Conservation (phyloP, 2,329 filamentous ascomycete species). For the Beauveria medogensis region DNA sequence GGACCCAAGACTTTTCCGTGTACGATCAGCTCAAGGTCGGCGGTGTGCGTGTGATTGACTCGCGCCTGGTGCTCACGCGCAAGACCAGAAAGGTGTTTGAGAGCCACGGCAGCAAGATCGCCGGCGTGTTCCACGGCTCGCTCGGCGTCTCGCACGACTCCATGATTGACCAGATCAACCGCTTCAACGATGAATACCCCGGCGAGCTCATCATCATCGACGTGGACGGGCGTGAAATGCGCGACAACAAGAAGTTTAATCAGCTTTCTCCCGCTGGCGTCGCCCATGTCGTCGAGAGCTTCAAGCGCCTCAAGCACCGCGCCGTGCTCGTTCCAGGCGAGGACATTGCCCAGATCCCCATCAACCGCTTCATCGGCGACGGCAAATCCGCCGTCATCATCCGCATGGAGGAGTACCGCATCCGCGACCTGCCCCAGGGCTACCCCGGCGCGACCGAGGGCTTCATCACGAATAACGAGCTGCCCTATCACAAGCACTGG, state of each 20-base stretch:
- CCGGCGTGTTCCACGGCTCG: constrained; percentile 17
- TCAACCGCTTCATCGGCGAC: constrained; percentile 20
- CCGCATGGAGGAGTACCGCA: constrained; percentile 20
- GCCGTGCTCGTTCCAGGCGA: constrained; percentile 14
- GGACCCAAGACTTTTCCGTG: constrained; percentile 18
- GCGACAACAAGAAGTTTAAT: background rate
- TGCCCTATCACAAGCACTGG: constrained; percentile 21
- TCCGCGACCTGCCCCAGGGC: background rate
- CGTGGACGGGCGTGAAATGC: constrained; percentile 16
- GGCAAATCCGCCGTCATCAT: constrained; percentile 21
- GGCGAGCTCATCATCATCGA: constrained; percentile 28
- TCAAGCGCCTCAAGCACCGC: constrained; percentile 18
- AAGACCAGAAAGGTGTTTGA: constrained; percentile 13
- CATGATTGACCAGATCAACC: constrained; percentile 22
- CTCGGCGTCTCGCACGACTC: constrained; percentile 19
- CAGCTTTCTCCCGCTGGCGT: constrained; percentile 8
- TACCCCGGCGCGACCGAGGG: constrained; percentile 21
- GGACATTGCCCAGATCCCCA: constrained; percentile 20
- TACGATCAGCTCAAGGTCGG: constrained; percentile 20
- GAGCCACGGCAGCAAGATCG: constrained; percentile 15
- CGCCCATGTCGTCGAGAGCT: constrained; percentile 14
- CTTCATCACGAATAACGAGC: constrained; percentile 19
- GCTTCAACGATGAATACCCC: constrained; percentile 21
- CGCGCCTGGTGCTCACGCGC: constrained; percentile 15
- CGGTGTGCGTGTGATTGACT: constrained; percentile 24